Conservation (phyloP, 139 green algal species). For the Ettlia oleoabundans region DNA sequence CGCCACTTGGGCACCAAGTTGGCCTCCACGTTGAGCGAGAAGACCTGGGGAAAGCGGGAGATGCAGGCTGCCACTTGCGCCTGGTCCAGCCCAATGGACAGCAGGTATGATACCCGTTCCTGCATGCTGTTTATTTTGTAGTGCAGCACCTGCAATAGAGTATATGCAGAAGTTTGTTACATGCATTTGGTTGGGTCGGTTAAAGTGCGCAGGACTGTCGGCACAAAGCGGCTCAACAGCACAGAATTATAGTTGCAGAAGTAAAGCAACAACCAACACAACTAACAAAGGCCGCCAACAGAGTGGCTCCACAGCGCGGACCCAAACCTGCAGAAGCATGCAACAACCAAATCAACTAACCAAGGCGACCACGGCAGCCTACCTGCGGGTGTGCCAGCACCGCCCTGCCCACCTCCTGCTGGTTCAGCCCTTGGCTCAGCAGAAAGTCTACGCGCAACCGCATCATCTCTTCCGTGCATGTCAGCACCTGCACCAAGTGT, state of each 20-base stretch:
- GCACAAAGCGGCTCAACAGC: no score
- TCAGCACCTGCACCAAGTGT: slow-evolving; percentile 58
- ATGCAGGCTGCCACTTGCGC: slow-evolving; percentile 49
- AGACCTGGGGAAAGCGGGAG: slow-evolving; percentile 62
- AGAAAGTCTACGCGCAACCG: slow-evolving; percentile 58
- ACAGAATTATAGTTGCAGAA: no score
- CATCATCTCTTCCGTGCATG: slow-evolving; percentile 66
- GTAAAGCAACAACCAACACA: no score
- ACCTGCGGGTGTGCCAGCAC: slow-evolving; percentile 63
- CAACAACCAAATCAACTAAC: no score
- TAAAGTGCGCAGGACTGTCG: neutral
- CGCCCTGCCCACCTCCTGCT: slow-evolving; percentile 51
- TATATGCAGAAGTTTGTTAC: no score
- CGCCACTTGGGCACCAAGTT: slow-evolving; percentile 75
- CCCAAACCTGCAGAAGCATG: no score
- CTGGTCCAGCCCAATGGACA: slow-evolving; percentile 60
- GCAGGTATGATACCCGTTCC: slow-evolving; percentile 46
- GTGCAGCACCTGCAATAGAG: slow-evolving; percentile 68
- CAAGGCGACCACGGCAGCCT: neutral
- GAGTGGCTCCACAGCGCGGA: no score
- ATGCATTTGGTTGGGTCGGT: neutral
- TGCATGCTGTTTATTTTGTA: slow-evolving; percentile 63
- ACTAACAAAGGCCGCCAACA: no score
- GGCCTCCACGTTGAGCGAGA: slow-evolving; percentile 64
- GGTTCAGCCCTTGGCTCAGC: slow-evolving; percentile 33